Evolutionary conservation across 2,329 filamentous ascomycete genomes (phyloP).

Genomic region (Rutstroemia sp.): DNA sequence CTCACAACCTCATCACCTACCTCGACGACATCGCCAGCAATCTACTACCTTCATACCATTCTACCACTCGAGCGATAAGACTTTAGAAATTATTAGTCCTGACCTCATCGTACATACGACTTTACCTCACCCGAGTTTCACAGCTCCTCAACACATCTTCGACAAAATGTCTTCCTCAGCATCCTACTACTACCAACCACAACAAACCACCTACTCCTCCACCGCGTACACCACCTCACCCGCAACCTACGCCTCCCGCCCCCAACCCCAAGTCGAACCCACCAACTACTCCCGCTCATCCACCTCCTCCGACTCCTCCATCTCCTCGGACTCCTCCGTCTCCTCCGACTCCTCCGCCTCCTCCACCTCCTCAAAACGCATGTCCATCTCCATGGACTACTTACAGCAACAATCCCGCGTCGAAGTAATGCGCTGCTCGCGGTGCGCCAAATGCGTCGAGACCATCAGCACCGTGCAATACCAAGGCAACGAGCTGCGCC

Average conservation of each 20-base stretch:
- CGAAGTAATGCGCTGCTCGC: constrained; percentile 54
- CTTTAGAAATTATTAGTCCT: no score
- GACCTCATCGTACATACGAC: no score
- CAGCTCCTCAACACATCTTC: neutral
- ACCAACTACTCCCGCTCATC: constrained; percentile 5
- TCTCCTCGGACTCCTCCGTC: constrained; percentile 4
- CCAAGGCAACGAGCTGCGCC: constrained; percentile 11
- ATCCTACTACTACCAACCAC: constrained; percentile 9
- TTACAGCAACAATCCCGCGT: constrained; percentile 31
- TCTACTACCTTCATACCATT: neutral
- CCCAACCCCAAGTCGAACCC: constrained; percentile 10
- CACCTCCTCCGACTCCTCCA: constrained; percentile 18
- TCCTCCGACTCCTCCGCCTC: constrained; percentile 15
- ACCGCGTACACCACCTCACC: constrained; percentile 14
- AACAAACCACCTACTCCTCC: constrained; percentile 2
- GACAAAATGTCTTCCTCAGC: neutral
- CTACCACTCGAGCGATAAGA: neutral
- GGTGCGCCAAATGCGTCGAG: constrained; percentile 53
- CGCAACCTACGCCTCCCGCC: constrained; percentile 6
- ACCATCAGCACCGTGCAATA: constrained; percentile 38
- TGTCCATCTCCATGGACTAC: constrained; percentile 15
- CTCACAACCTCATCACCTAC: neutral
- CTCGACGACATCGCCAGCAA: neutral
- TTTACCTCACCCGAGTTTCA: no score
- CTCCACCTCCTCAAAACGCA: constrained; percentile 11